Base-by-base conservation (phyloP, 257 asterid genomes). In the Scutellaria galericulata region DNA sequence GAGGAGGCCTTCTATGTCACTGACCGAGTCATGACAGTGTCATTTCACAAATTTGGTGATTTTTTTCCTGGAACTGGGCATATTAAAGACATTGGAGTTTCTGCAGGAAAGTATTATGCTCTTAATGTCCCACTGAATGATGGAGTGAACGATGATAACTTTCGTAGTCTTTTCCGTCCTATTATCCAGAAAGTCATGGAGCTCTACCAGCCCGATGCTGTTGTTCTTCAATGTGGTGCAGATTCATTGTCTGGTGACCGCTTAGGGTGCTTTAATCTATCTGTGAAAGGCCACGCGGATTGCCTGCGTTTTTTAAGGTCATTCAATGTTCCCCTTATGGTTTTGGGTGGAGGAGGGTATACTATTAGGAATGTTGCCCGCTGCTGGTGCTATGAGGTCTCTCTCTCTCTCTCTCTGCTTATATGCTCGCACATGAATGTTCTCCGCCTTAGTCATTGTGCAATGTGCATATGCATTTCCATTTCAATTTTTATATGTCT, bases 321-420 rank as follows among this genome's bases (percentile, higher is more conserved):
- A 6, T 80, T 77, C 68, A 83, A 78, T 56, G 76, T 80, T 50
- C 87, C 85, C 31, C 87, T 83, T 54, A 71, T 83, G 83, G 83
- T 83, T 72, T 64, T 83, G 79, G 87, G 85, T 15, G 83, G 87
- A 27, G 87, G 87, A 66, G 85, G 87, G 48, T 83, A 83, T 64
- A 80, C 85, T 53, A 75, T 83, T 40, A 62, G 83, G 24, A 83
- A 83, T 57, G 85, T 83, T 72, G 85, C 87, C 20, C 87, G 87
- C 64, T 83, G 87, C 79, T 83, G 87, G 85, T 83, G 87, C 72
- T 83, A 83, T 47, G 87, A 83, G 87, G 87, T 83, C 62, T 50
- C 47, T 63, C 64, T 73, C 75, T 57, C 24, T 55, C 63, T 51
- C 76, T 47, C 75, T 61, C 66, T 24, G 37, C 7, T 50, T n/a